A percentile compares a stretch with the other conserved stretches of the same genome.
These are phyloP conservation scores for Flaveria robusta DNA, from an alignment of 129 eudicot species.

Conservation along the genomic window DNA sequence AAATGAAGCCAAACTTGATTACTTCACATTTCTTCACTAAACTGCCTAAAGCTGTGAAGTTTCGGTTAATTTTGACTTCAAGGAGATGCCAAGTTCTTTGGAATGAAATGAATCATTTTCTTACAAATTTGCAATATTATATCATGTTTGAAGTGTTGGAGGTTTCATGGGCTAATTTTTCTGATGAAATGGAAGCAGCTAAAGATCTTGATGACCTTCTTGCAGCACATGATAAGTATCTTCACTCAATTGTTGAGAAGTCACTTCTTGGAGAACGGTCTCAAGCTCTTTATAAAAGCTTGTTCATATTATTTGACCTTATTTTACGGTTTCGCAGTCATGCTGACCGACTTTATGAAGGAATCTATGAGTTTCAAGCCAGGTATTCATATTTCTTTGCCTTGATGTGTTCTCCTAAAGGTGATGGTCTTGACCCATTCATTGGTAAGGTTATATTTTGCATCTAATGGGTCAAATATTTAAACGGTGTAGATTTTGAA, in stretches of 20 bases:
- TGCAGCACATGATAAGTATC: constrained; percentile 97
- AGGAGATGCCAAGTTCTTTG: constrained; percentile 91
- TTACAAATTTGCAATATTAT: constrained; percentile 89
- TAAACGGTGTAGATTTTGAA: background rate
- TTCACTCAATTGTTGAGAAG: constrained; percentile 89
- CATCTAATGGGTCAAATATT: background rate
- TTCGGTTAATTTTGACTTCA: constrained; percentile 65
- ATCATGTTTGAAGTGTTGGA: constrained; percentile 99
- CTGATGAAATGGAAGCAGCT: constrained; percentile 88
- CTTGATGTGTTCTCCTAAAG: background rate
- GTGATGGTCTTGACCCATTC: background rate
- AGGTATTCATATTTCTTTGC: constrained; percentile 55
- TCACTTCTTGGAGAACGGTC: constrained; percentile 95
- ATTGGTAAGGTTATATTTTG: background rate
- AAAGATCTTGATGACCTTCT: constrained; percentile 97
- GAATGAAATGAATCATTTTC: constrained; percentile 97
- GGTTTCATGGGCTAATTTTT: constrained; percentile 91
- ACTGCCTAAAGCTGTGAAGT: constrained; percentile 68
- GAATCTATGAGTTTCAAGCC: constrained; percentile 85
- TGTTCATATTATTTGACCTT: constrained; percentile 86
- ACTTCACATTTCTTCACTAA: constrained; percentile 70
- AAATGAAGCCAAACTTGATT: constrained; percentile 91
- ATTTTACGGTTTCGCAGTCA: constrained; percentile 81
- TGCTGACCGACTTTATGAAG: constrained; percentile 91
- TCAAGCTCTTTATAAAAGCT: constrained; percentile 62